Percentiles rank a stretch among this genome's conserved stretches.
phyloP scores from a whole-genome alignment of 306 rosid species.

The Cajanus cajan region DNA sequence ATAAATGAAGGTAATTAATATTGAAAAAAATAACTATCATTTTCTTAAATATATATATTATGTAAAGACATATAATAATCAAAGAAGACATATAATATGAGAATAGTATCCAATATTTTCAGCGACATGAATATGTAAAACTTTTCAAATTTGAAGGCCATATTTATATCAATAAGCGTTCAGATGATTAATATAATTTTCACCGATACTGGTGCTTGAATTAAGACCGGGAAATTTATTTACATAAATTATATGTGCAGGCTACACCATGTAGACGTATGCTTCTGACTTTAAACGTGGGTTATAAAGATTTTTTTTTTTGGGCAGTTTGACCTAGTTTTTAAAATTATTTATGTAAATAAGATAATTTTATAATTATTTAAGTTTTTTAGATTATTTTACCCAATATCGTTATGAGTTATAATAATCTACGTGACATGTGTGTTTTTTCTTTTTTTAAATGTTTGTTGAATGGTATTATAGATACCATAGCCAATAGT shows the following conservation, averaged over 20 bases:
- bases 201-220: neutral
- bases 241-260: neutral
- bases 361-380: no score
- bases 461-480: no score
- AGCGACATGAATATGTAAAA: neutral
- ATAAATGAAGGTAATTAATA: neutral
- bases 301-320: neutral
- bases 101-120: no score
- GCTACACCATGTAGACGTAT: neutral
- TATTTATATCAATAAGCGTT: neutral
- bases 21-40: neutral
- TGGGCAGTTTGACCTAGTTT: no score
- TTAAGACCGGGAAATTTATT: neutral
- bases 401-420: no score
- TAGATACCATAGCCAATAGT: no score
- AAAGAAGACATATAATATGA: no score
- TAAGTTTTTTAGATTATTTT: no score
- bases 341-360: no score
- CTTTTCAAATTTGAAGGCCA: neutral
- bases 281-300: neutral
- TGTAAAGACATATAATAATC: neutral
- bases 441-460: no score
- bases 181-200: neutral
- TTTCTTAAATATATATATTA: neutral
- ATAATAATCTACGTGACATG: no score